phyloP scores from a whole-genome alignment of 306 rosid species.

The Pyrus pyrifolia region DNA sequence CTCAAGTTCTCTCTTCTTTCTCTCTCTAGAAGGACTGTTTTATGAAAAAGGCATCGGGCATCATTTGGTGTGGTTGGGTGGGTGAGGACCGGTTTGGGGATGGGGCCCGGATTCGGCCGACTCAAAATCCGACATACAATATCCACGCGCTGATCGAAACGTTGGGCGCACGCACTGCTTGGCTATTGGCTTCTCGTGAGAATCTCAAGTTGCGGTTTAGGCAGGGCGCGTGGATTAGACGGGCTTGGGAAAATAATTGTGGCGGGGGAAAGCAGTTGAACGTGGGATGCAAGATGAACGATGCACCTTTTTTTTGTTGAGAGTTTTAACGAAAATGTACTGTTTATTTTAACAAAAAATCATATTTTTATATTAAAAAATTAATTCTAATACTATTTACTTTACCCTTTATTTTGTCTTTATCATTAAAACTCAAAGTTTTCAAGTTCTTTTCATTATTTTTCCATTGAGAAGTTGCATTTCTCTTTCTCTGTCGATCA shows the following conservation, averaged over 20 bases:
- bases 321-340: too few species aligned
- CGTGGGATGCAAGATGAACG: background rate
- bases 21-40: too few species aligned
- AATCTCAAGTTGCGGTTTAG: accelerated
- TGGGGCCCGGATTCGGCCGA: background rate
- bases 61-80: slow-evolving; percentile 2
- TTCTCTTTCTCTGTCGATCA: accelerated
- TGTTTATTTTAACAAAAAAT: too few species aligned
- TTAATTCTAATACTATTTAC: too few species aligned
- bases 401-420: too few species aligned
- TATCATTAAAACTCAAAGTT: too few species aligned
- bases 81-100: background rate
- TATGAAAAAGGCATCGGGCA: background rate
- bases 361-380: too few species aligned
- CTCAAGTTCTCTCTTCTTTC: background rate
- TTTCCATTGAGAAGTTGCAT: too few species aligned
- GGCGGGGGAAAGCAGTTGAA: background rate
- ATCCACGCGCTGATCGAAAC: background rate
- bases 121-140: background rate
- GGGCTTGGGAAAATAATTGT: background rate
- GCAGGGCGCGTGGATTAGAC: background rate
- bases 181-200: background rate
- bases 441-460: too few species aligned
- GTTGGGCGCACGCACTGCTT: background rate
- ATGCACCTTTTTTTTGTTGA: background rate